Evolutionary conservation across 2,329 filamentous ascomycete species (phyloP).

Genomic region (Sporothrix phasma): DNA sequence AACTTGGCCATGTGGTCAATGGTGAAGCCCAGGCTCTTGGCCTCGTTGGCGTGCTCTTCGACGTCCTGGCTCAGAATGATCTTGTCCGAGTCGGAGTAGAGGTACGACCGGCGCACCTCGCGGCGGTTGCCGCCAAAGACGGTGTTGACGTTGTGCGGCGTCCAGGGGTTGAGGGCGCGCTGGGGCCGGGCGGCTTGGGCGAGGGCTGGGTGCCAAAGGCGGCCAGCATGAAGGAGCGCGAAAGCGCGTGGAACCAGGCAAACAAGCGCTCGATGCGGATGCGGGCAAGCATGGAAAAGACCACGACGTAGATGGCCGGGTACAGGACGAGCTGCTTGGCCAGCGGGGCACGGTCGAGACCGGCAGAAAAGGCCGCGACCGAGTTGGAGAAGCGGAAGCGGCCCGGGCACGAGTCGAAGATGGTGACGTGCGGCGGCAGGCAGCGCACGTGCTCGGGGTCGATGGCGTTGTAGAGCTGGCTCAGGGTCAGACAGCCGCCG

Average conservation of each 20-base stretch:
- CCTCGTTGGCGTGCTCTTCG: slow-evolving; percentile 37
- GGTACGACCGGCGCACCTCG: slow-evolving; percentile 39
- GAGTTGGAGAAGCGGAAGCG: slow-evolving; percentile 29
- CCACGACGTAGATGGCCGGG: slow-evolving; percentile 19
- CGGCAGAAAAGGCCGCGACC: slow-evolving; percentile 4
- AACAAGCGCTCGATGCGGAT: slow-evolving; percentile 15
- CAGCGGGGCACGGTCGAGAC: slow-evolving; percentile 6
- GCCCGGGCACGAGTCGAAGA: slow-evolving; percentile 42
- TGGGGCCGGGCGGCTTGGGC: not conserved
- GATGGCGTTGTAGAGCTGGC: slow-evolving; percentile 27
- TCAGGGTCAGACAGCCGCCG: slow-evolving; percentile 37
- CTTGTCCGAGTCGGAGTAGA: slow-evolving; percentile 40
- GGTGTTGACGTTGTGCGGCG: slow-evolving; percentile 28
- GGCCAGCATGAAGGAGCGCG: not conserved
- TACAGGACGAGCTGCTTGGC: slow-evolving; percentile 23
- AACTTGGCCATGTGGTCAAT: slow-evolving; percentile 39
- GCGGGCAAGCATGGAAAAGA: slow-evolving; percentile 27
- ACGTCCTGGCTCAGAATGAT: slow-evolving; percentile 39
- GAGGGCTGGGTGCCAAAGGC: not conserved
- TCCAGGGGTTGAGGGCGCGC: slow-evolving; percentile 17
- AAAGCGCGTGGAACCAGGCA: not conserved
- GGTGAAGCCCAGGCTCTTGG: slow-evolving; percentile 30
- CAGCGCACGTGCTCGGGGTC: not conserved
- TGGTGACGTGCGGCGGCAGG: slow-evolving; percentile 34
- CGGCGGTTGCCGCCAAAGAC: slow-evolving; percentile 25